phyloP scores from a whole-genome alignment of 257 asterid species.

The Coffea eugenioides region DNA sequence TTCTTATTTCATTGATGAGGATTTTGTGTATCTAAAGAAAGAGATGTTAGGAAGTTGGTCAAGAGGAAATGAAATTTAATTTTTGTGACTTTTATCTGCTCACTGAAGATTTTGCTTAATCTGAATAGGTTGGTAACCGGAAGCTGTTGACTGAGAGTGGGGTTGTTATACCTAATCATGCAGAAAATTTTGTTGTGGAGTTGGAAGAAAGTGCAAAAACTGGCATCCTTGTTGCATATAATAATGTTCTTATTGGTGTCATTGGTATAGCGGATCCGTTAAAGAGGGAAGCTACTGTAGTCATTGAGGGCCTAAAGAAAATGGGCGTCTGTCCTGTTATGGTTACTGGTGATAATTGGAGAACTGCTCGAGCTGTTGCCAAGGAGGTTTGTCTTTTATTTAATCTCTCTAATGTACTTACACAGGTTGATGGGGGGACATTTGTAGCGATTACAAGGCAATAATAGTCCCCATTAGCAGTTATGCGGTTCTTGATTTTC shows the following conservation, averaged over 20 bases:
- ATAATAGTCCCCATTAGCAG: neutral
- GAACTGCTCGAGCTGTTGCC: conserved; percentile 97
- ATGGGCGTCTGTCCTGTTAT: conserved; percentile 90
- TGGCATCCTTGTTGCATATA: conserved; percentile 76
- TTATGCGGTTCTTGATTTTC: neutral
- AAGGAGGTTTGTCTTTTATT: conserved; percentile 61
- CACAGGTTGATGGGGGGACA: conserved; percentile 4
- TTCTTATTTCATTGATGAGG: neutral
- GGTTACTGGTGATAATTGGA: conserved; percentile 99
- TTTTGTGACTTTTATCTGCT: neutral
- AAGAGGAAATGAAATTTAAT: neutral
- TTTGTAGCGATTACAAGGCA: neutral
- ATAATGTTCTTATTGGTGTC: conserved; percentile 59
- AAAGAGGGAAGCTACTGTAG: conserved; percentile 96
- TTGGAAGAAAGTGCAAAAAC: conserved; percentile 95
- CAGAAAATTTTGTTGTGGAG: conserved; percentile 72
- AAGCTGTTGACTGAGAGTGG: conserved; percentile 67
- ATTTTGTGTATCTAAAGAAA: neutral
- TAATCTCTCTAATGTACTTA: conserved; percentile 2
- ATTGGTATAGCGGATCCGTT: conserved; percentile 96
- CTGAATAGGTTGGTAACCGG: conserved; percentile 82
- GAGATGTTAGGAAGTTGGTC: neutral
- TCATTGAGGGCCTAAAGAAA: conserved; percentile 81
- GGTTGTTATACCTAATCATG: conserved; percentile 48
- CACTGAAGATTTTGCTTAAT: conserved; percentile 5